Evolutionary conservation across 352 stramenopile species (phyloP).

Genomic region (Phytopythium boreale): DNA sequence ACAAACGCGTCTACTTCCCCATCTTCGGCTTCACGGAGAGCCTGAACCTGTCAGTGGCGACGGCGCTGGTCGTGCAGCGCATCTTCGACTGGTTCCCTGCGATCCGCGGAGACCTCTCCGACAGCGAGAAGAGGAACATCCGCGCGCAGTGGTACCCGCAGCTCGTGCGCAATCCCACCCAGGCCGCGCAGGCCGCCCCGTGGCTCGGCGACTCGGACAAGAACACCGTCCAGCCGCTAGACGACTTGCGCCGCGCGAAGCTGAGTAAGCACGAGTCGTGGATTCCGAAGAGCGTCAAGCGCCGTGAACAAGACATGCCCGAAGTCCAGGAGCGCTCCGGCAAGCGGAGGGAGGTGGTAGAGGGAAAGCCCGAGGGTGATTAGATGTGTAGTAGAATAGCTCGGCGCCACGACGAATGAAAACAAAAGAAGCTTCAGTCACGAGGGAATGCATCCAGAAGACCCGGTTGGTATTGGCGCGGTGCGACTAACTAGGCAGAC

Average conservation of each 20-base stretch:
- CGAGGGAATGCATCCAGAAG: too few species aligned
- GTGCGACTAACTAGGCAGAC: constrained; percentile 56
- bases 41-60: constrained; percentile 92
- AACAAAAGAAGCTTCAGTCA: not conserved
- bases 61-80: constrained; percentile 89
- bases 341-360: constrained; percentile 25
- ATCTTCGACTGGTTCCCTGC: constrained; percentile 76
- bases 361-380: not conserved
- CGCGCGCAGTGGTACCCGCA: constrained; percentile 59
- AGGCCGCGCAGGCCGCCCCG: constrained; percentile 43
- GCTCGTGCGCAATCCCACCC: constrained; percentile 65
- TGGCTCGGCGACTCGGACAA: constrained; percentile 31
- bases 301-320: constrained; percentile 52
- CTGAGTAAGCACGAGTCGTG: constrained; percentile 41
- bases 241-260: constrained; percentile 61
- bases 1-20: constrained; percentile 91
- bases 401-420: not conserved
- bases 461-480: too few species aligned
- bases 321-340: constrained; percentile 54
- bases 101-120: constrained; percentile 51
- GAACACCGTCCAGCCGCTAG: constrained; percentile 38
- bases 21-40: constrained; percentile 93
- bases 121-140: constrained; percentile 44
- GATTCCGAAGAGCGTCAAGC: constrained; percentile 65
- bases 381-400: not conserved